Base-by-base conservation (phyloP, 2,329 filamentous ascomycete species). In the Helminthosporium solani region DNA sequence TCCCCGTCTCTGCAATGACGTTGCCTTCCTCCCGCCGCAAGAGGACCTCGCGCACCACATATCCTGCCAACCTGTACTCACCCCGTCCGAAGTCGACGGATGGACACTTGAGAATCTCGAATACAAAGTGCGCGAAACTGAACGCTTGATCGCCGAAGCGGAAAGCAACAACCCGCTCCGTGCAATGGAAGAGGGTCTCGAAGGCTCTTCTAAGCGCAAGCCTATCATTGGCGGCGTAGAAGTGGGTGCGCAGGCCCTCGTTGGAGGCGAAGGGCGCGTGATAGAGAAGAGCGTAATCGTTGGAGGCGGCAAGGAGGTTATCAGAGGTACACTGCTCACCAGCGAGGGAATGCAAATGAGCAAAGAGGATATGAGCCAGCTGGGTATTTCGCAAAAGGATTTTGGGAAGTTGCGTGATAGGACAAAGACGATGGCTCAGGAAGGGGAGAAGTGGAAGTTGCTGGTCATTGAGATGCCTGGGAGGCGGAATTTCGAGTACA, bases 1-100 rank as follows among this genome's bases (percentile, higher is more conserved):
- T 0, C 89, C 90, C 0, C 84, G 90, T 1, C 81, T 96, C 11
- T 96, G 91, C 73, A 83, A 86, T 63, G 91, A 96, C 57, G 82
- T 89, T 8, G 90, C 90, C 8, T 96, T 96, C 67, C 75, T 87
- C 43, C 90, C 91, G 0, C 88, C 90, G 0, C 83, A 87, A 58
- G 85, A 89, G 51, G 86, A 87, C 44, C 81, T 82, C 47, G 85
- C 89, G 5, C 87, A 95, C 64, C 73, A 81, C 8, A 90, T 96
- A 50, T 81, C 78, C 51, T 96, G 91, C 66, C 81, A 82, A 20
- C 82, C 85, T 44, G 84, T 96, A 41, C 74, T 91, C 18, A 66
- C 73, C 2, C 78, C 83, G 28, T 73, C 82, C 9, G 78, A 82
- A 33, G 68, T 75, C 52, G 67, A 64, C 37, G 74, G 67, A 60